Evolutionary conservation across 441 rosid genomes (phyloP).

Genomic region (Cnidoscolus chayamansa): DNA sequence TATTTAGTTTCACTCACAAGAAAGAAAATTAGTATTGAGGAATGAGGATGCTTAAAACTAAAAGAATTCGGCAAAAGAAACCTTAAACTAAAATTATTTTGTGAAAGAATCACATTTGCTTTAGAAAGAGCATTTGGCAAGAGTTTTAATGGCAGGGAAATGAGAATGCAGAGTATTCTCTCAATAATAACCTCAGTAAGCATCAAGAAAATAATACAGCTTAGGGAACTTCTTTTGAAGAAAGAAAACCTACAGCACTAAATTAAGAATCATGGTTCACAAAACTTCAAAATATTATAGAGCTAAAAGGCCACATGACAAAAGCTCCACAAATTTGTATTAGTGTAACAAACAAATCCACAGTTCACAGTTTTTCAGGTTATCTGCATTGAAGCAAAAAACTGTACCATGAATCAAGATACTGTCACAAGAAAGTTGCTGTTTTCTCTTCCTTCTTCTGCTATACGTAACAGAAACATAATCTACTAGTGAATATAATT

Average conservation of each 20-base stretch:
- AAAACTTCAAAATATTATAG: not conserved
- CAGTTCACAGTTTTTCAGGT: not conserved
- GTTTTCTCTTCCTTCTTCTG: too few relatives aligned
- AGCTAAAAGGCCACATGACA: not conserved
- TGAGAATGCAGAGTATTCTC: too few relatives aligned
- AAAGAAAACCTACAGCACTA: not conserved
- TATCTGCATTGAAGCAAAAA: not conserved
- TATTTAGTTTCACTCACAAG: not conserved
- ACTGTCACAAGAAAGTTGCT: too few relatives aligned
- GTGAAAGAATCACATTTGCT: too few relatives aligned
- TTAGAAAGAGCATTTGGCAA: too few relatives aligned
- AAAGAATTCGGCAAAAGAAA: not conserved
- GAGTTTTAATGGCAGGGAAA: too few relatives aligned
- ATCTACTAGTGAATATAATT: too few relatives aligned
- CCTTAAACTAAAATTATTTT: too few relatives aligned
- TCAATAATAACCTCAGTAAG: not conserved
- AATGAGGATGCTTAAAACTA: not conserved
- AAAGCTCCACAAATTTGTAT: not conserved
- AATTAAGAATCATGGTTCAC: not conserved
- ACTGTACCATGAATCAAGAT: not conserved
- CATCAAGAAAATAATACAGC: not conserved
- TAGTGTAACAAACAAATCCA: not conserved
- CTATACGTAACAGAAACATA: too few relatives aligned
- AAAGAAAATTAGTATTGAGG: not conserved
- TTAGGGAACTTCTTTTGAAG: not conserved